These are phyloP conservation scores for Rheum nobile DNA, from an alignment of 148 eudicot species.

Conservation along the genomic window DNA sequence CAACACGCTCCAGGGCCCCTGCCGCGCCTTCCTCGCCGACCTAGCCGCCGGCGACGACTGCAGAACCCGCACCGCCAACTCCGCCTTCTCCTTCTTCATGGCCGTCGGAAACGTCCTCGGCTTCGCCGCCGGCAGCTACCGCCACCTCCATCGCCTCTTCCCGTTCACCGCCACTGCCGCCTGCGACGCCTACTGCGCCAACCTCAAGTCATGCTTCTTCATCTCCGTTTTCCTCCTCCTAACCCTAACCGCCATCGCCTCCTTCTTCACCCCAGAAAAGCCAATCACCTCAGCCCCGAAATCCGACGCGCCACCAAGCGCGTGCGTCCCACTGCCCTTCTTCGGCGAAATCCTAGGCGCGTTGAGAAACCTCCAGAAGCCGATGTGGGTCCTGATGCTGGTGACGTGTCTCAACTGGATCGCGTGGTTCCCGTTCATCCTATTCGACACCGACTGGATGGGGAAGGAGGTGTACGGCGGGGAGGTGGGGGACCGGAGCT, in stretches of 20 bases:
- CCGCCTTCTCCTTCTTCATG: constrained; percentile 59
- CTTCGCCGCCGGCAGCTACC: constrained; percentile 64
- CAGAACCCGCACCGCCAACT: constrained; percentile 35
- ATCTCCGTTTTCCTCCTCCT: constrained; percentile 39
- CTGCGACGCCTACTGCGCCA: constrained; percentile 74
- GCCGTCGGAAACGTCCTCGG: constrained; percentile 69
- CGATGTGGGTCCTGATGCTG: constrained; percentile 54
- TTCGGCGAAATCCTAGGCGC: constrained; percentile 37
- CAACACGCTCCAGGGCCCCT: constrained; percentile 8
- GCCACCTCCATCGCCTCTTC: constrained; percentile 26
- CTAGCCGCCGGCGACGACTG: constrained; percentile 14
- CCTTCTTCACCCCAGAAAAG: constrained; percentile 27
- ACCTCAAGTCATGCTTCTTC: constrained; percentile 65
- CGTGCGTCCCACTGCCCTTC: constrained; percentile 17
- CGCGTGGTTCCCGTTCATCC: constrained; percentile 63
- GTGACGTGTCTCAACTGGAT: constrained; percentile 68
- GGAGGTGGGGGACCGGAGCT: constrained; percentile 19
- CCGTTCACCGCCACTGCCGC: constrained; percentile 56
- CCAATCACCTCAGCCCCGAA: constrained; percentile 5
- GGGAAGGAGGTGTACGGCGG: constrained; percentile 73
- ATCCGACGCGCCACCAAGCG: not conserved
- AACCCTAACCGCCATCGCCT: constrained; percentile 24
- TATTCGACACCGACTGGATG: constrained; percentile 81
- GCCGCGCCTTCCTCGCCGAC: constrained; percentile 7
- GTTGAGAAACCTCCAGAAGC: constrained; percentile 28